These are phyloP conservation scores for Ailanthus altissimus DNA, from an alignment of 345 rosid genomes.

Conservation along the genomic window DNA sequence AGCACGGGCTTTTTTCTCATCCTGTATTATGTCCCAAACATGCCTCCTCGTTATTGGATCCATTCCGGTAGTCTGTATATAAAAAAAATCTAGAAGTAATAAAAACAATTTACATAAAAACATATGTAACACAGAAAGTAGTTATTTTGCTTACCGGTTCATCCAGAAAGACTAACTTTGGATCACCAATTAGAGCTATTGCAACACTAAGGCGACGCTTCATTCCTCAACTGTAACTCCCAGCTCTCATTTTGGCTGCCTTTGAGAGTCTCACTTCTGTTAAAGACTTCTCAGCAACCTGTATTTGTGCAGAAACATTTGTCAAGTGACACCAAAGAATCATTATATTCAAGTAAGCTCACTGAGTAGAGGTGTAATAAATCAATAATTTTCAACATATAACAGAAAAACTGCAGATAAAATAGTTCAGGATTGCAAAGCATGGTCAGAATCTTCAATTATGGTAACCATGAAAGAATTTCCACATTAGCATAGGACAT, in stretches of 20 bases:
- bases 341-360: neutral
- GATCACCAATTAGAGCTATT: conserved; percentile 80
- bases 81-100: neutral
- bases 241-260: conserved; percentile 69
- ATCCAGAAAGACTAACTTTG: conserved; percentile 81
- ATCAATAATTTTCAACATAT: neutral
- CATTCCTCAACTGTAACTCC: conserved; percentile 98
- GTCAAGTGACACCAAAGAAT: conserved; percentile 7
- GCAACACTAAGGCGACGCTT: conserved; percentile 95
- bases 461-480: conserved; percentile 7
- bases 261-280: conserved; percentile 73
- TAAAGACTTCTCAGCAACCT: conserved; percentile 68
- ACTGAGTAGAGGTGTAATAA: neutral
- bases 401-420: neutral
- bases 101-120: conserved; percentile 2
- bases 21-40: conserved; percentile 89
- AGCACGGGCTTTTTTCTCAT: conserved; percentile 80
- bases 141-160: conserved; percentile 59
- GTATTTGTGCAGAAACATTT: conserved; percentile 9
- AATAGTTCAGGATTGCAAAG: neutral
- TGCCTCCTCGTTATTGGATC: conserved; percentile 94
- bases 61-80: conserved; percentile 85
- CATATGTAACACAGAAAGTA: neutral
- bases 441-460: conserved; percentile 5
- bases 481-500: conserved; percentile 26